Evolutionary conservation across 768 basidiomycete species (phyloP), one percentile per base, ranked within the genome.

Genomic region (Calocera cornea): DNA sequence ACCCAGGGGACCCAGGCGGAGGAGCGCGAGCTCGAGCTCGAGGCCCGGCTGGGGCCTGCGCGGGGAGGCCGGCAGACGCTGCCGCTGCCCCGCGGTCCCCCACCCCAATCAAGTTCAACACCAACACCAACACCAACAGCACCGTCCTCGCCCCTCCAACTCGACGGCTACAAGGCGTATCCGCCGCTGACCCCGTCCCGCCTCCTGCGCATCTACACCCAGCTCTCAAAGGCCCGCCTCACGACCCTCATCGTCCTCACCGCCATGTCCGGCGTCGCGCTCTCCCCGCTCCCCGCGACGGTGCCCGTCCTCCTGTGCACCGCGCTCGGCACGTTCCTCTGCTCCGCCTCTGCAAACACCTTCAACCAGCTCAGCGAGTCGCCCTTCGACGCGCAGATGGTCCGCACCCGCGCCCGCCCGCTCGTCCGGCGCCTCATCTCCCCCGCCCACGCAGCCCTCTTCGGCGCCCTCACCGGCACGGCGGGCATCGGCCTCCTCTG

Each of bases 371-470:
- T 98, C 1, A 88, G 94, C 73, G 97, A 99, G 77, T 81, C 91
- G 7, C 97, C 97, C 0, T 91, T 93, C 70, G 97, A 99, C 73
- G 95, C 97, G 0, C 97, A 99, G 75, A 98, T 97, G 88, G 82
- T 86, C 0, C 85, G 97, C 54, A 98, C 97, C 0, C 84, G 95
- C 34, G 86, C 82, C 66, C 81, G 97, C 19, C 94, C 95, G 0
- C 84, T 99, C 29, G 92, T 93, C 1, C 85, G 90, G 19, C 80
- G 88, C 34, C 87, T 87, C n/a, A 86, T 98, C 70, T 85, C 85
- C 1, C 89, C 95, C 0, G 75, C 89, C 16, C 95, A 98, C 75
- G 94, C 93, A 0, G 80, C 86, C 1, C 80, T 81, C 11, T 98
- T 97, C 71, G 97, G 89, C 0, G 64, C 83, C 0, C 81, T 77